These are phyloP conservation scores for Penicillium lividum DNA, from an alignment of 495 filamentous ascomycete genomes.

Conservation along the genomic window DNA sequence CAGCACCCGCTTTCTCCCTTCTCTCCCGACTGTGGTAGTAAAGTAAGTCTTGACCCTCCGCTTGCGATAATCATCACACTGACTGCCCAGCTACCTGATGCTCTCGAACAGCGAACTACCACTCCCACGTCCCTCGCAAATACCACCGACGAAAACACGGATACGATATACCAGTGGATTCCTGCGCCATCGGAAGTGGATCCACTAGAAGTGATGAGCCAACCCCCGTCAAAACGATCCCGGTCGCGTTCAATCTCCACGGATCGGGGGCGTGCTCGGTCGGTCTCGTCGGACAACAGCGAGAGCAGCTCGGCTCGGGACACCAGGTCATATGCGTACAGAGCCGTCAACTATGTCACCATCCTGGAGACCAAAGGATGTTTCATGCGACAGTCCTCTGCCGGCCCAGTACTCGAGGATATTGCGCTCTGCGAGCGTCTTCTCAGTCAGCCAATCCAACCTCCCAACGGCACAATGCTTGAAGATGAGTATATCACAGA, in stretches of 20 bases:
- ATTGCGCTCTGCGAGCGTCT: slow-evolving; percentile 11
- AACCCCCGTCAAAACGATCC: too few relatives aligned
- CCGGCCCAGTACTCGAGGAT: slow-evolving; percentile 6
- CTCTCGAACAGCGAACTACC: slow-evolving; percentile 4
- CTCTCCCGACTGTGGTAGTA: slow-evolving; percentile 3
- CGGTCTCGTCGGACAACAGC: slow-evolving; percentile 8
- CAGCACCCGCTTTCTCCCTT: slow-evolving; percentile 9
- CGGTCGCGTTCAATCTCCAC: slow-evolving; percentile 9
- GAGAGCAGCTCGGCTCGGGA: slow-evolving; percentile 12
- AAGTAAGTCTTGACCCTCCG: slow-evolving; percentile 4
- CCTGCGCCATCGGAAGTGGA: slow-evolving; percentile 10
- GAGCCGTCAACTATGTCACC: slow-evolving; percentile 7
- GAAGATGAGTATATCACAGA: slow-evolving; percentile 5
- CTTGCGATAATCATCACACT: slow-evolving; percentile 2
- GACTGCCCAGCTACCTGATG: slow-evolving; percentile 8
- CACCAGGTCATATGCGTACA: slow-evolving; percentile 6
- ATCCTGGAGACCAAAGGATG: slow-evolving; percentile 6
- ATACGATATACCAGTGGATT: slow-evolving; percentile 10
- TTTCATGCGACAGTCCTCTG: slow-evolving; percentile 9
- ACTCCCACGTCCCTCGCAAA: slow-evolving; percentile 1
- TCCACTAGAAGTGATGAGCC: not conserved
- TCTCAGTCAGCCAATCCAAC: slow-evolving; percentile 2
- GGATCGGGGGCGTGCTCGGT: slow-evolving; percentile 8
- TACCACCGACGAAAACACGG: slow-evolving; percentile 5
- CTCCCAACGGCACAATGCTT: slow-evolving; percentile 3